A percentile compares a stretch with the other conserved stretches of the same genome.
Evolutionary conservation across 768 basidiomycete species (phyloP).

Genomic region (Hemileccinum impolitum): DNA sequence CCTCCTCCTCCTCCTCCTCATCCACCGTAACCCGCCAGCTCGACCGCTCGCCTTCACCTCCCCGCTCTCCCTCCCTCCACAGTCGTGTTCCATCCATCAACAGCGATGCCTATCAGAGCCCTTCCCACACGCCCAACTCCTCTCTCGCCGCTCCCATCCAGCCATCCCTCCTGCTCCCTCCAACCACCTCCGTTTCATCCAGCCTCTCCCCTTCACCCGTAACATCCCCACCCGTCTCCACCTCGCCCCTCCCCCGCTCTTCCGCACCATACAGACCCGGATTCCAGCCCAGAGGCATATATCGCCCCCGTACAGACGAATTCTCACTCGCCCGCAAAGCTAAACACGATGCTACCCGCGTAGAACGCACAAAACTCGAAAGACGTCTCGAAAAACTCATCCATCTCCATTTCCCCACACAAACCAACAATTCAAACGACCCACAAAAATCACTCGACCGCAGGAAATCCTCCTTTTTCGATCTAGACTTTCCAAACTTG

Average conservation of each 20-base stretch:
- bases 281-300: conserved; percentile 90
- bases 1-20: conserved; percentile 15
- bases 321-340: conserved; percentile 48
- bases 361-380: conserved; percentile 82
- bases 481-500: conserved; percentile 56
- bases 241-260: conserved; percentile 26
- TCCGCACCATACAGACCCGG: conserved; percentile 79
- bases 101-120: not conserved
- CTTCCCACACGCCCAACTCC: conserved; percentile 12
- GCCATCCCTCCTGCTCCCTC: not conserved
- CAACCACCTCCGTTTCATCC: conserved; percentile 3
- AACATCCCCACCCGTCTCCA: conserved; percentile 20
- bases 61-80: conserved; percentile 20
- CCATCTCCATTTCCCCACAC: conserved; percentile 57
- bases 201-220: conserved; percentile 21
- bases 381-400: conserved; percentile 88
- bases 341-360: conserved; percentile 46
- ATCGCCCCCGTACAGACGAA: conserved; percentile 76
- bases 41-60: conserved; percentile 19
- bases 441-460: conserved; percentile 17
- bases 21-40: conserved; percentile 21
- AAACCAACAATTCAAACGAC: conserved; percentile 13
- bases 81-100: conserved; percentile 1
- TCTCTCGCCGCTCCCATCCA: not conserved
- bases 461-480: conserved; percentile 69